Evolutionary conservation across 495 filamentous ascomycete species (phyloP), one percentile per base, ranked within the genome.

Genomic region (Aspergillus cavernicola): DNA sequence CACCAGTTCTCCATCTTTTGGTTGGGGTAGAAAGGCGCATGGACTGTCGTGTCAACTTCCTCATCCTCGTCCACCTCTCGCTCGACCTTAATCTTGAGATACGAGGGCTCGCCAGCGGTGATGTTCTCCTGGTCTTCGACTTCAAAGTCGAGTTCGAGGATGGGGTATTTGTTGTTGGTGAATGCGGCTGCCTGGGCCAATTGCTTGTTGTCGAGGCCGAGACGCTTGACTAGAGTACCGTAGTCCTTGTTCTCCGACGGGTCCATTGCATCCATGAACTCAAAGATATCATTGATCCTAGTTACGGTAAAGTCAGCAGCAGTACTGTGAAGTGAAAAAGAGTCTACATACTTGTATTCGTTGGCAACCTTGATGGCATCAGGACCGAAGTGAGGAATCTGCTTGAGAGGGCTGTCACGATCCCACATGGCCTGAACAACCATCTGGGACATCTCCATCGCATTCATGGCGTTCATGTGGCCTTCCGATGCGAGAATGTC

Each of bases 371-470:
- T 87, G 57, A 97, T 83, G 42, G 85, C 84, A 50, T 93, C 85
- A 22, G 87, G 81, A 5, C 85, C 81, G 68, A 99, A 99, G 70
- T 96, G 87, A 54, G 93, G 93, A 59, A 99, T 96, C 73, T 99
- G 93, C 75, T 95, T 96, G 45, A 99, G 79, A 39, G 95, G 90
- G 57, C 88, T 93, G 68, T 99, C 93, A 19, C 90, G 87, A 74
- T 97, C 91, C 93, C 93, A 99, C 89, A 97, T 96, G 24, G 89
- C 91, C 69, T 99, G 93, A 16, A 99, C 91, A 50, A 92, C 88
- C 93, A 99, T 99, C 69, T 99, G 93, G 19, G 90, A 95, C 85
- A 99, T 88, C 70, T 99, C 93, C 93, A 99, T 99, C 22, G 95
- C 93, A 60, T 85, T 89, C 85, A 96, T 93, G 50, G 93, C 92